Percentiles rank a stretch among this genome's conserved stretches.
phyloP scores from a whole-genome alignment of 2,329 filamentous ascomycete genomes.

The Pleurostoma richardsiae region DNA sequence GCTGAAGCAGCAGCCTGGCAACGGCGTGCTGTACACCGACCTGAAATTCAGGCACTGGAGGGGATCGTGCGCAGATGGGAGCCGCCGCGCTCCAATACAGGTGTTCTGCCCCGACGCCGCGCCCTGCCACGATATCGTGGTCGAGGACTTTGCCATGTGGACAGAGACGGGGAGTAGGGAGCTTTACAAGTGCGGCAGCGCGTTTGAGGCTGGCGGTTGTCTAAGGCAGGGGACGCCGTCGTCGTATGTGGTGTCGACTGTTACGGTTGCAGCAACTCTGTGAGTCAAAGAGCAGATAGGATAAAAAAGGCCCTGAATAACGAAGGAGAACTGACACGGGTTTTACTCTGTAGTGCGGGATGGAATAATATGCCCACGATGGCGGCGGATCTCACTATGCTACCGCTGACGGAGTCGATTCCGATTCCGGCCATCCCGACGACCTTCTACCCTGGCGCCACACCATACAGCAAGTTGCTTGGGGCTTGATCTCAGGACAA shows the following conservation, averaged over 20 bases:
- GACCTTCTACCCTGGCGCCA: conserved; percentile 11
- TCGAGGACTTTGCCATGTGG: conserved; percentile 14
- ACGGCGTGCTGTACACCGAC: conserved; percentile 45
- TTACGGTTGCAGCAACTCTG: conserved; percentile 4
- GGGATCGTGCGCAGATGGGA: conserved; percentile 41
- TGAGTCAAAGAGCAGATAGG: conserved; percentile 5
- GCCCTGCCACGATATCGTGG: conserved; percentile 12
- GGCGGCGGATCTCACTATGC: conserved; percentile 11
- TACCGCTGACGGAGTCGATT: conserved; percentile 10
- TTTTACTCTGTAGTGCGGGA: no score
- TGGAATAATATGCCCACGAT: conserved; percentile 5
- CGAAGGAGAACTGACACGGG: neutral
- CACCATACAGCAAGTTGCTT: no score
- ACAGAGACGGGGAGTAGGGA: conserved; percentile 11
- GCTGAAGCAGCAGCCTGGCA: conserved; percentile 25
- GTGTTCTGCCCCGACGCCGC: conserved; percentile 15
- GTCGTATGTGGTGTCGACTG: conserved; percentile 1
- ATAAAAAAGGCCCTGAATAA: conserved; percentile 1
- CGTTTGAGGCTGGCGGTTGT: conserved; percentile 13
- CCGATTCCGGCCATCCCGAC: conserved; percentile 13
- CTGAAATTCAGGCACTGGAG: conserved; percentile 50
- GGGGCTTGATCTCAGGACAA: no score
- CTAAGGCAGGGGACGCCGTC: neutral
- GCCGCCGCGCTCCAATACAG: conserved; percentile 43
- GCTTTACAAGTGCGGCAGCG: conserved; percentile 12